Evolutionary conservation across 2,329 filamentous ascomycete genomes (phyloP).

Genomic region (Apiospora saccharicola): DNA sequence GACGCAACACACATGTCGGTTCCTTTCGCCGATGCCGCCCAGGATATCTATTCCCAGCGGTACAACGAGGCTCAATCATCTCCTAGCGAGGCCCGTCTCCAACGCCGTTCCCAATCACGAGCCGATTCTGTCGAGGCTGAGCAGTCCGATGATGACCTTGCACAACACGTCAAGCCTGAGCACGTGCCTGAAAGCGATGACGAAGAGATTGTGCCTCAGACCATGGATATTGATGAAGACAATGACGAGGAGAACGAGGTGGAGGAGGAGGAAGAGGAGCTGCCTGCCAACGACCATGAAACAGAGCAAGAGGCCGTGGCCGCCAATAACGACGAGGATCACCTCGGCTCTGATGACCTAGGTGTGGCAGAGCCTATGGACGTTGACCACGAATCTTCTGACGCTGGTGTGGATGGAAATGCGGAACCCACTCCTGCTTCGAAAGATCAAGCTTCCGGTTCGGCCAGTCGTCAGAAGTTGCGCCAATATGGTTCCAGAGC

Average conservation of each 20-base stretch:
- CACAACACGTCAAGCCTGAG: constrained; percentile 9
- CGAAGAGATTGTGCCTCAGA: constrained; percentile 23
- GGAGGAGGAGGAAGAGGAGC: background rate
- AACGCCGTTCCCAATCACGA: constrained; percentile 23
- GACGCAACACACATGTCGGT: background rate
- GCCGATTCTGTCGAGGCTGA: constrained; percentile 22
- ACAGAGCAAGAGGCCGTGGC: background rate
- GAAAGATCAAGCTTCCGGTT: constrained; percentile 23
- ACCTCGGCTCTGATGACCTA: constrained; percentile 27
- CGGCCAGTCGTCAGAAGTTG: background rate
- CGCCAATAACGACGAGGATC: background rate
- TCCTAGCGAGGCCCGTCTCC: constrained; percentile 25
- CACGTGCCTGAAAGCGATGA: constrained; percentile 28
- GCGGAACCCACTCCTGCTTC: constrained; percentile 9
- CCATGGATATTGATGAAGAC: constrained; percentile 25
- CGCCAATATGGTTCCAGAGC: constrained; percentile 32
- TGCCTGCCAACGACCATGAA: background rate
- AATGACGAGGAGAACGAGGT: background rate
- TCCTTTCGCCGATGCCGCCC: constrained; percentile 35
- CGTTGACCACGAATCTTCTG: background rate
- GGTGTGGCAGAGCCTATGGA: constrained; percentile 20
- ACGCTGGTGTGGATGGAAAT: background rate
- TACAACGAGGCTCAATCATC: constrained; percentile 26
- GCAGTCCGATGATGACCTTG: constrained; percentile 24
- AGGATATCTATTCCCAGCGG: constrained; percentile 36